Evolutionary conservation across 2,329 filamentous ascomycete genomes (phyloP).

Genomic region (Hypoxylon sp.): DNA sequence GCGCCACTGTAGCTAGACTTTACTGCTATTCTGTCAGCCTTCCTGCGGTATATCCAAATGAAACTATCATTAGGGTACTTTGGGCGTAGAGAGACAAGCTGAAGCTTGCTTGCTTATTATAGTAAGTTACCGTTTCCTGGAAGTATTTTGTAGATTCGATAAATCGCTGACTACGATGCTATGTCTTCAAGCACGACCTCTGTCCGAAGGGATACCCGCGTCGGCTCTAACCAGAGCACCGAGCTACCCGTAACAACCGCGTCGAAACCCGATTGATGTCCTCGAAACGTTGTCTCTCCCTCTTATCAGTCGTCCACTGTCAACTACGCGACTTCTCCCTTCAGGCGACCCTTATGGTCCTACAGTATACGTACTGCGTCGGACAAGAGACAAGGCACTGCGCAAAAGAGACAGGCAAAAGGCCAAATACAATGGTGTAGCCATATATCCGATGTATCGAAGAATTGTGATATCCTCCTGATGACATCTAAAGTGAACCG

Average conservation of each 20-base stretch:
- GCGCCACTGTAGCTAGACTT: slow-evolving; percentile 2
- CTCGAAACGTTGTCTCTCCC: neutral
- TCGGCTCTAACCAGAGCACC: neutral
- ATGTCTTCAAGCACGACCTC: neutral
- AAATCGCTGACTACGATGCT: neutral
- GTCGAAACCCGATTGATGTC: neutral
- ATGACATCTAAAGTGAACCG: neutral
- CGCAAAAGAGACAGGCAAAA: neutral
- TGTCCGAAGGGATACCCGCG: neutral
- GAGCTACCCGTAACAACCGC: neutral
- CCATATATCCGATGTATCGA: neutral
- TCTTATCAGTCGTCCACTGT: neutral
- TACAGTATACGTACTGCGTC: neutral
- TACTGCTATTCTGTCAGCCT: slow-evolving; percentile 1
- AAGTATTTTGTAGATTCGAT: neutral
- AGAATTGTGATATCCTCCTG: neutral
- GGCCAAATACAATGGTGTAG: neutral
- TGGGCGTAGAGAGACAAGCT: neutral
- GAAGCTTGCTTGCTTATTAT: neutral
- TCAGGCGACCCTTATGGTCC: neutral
- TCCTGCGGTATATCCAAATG: neutral
- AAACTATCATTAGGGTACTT: neutral
- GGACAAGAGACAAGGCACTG: neutral
- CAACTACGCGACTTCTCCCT: neutral
- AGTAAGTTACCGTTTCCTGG: neutral